phyloP scores from a whole-genome alignment of 2,329 filamentous ascomycete species.

The Aspergillus pseudoterreus region DNA sequence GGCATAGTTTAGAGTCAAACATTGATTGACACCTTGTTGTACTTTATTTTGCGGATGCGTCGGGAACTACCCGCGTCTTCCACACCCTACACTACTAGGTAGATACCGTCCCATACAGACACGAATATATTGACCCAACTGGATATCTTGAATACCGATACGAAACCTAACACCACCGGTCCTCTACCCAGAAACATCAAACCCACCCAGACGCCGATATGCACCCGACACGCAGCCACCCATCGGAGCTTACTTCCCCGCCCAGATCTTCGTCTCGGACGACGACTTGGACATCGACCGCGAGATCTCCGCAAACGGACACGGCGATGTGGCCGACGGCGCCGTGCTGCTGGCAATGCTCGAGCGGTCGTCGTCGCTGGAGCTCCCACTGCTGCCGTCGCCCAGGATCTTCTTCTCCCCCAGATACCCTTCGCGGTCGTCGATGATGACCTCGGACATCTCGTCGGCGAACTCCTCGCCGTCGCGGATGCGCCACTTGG shows the following conservation, averaged over 20 bases:
- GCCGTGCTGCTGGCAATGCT: conserved; percentile 23
- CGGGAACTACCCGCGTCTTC: too few species aligned
- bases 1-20: too few species aligned
- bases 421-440: conserved; percentile 62
- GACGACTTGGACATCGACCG: conserved; percentile 14
- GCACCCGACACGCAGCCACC: not conserved
- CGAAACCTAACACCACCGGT: not conserved
- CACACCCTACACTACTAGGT: too few species aligned
- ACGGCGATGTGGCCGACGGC: conserved; percentile 19
- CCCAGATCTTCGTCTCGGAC: conserved; percentile 31
- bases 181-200: not conserved
- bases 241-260: conserved; percentile 5
- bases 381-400: conserved; percentile 23
- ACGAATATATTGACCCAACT: not conserved
- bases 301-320: conserved; percentile 26
- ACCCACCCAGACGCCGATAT: not conserved
- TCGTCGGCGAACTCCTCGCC: conserved; percentile 57
- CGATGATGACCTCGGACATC: conserved; percentile 38
- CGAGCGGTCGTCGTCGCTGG: conserved; percentile 27
- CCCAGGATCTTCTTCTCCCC: conserved; percentile 57
- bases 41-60: too few species aligned
- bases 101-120: too few species aligned
- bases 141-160: not conserved
- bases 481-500: conserved; percentile 74
- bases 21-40: too few species aligned